Base-by-base conservation (phyloP, 148 eudicot species). In the Heliosperma pusillum region DNA sequence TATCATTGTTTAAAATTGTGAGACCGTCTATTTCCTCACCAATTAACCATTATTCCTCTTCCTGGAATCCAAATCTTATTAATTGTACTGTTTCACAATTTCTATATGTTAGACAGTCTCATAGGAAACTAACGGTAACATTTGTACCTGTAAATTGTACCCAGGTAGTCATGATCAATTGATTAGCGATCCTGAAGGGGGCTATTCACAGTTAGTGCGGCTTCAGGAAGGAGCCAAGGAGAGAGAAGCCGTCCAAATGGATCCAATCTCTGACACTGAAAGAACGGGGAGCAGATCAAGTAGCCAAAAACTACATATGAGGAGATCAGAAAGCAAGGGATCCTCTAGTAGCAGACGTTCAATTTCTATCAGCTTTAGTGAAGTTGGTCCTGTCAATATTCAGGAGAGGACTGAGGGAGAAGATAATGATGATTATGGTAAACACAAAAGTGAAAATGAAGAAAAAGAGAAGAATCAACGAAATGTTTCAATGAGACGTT, bases 161-260 rank as follows among this genome's bases (percentile, higher is more conserved):
- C 20, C 77, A 92, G 97, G 97, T 30, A 83, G 89, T 27, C 98
- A 93, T 73, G 83, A 76, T 45, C 87, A 86, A 69, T 72, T 93
- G 83, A 84, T 90, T 17, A 84, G 82, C 67, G 73, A 88, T 60
- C 83, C 89, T 7, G 87, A 85, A 22, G 96, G 98, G 55, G 92
- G 92, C 57, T 93, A 93, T 78, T 80, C 90, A 4, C 96, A 90
- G 69, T 87, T 93, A 27, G 80, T 90, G 58, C 83, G 80, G 64
- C 86, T 90, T 74, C 96, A 93, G 78, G 85, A 88, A 81, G 88
- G 93, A 15, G 75, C 79, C 44, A 83, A 80, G 52, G 74, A 78
- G 62, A 77, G 67, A 66, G 86, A 85, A 77, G 79, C 80, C n/a
- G 12, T 74, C 44, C 67, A 29, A 42, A 27, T 78, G 66, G 87